Conservation (phyloP, 352 stramenopile genomes). For the Discostella stelligera region DNA sequence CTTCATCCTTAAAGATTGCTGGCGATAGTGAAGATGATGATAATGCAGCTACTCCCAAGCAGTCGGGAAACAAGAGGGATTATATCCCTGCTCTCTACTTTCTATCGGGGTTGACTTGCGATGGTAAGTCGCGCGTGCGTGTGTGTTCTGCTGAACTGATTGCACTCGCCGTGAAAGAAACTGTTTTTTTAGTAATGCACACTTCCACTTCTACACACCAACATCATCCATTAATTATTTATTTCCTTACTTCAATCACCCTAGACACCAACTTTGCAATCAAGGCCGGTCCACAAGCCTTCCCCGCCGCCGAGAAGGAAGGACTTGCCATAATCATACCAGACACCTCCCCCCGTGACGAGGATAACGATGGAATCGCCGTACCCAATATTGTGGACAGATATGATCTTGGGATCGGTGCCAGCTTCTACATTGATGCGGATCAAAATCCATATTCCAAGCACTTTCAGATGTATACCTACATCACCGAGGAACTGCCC, state of each 20-base stretch:
- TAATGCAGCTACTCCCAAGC: not conserved
- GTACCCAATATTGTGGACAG: conserved; percentile 91
- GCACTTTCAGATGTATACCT: conserved; percentile 98
- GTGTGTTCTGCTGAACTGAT: no score
- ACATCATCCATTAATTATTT: conserved; percentile 79
- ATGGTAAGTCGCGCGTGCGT: conserved; percentile 28
- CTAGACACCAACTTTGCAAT: conserved; percentile 90
- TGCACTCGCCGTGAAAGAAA: no score
- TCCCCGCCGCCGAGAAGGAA: conserved; percentile 86
- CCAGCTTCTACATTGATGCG: conserved; percentile 97
- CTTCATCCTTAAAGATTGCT: conserved; percentile 11
- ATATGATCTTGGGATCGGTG: conserved; percentile 95
- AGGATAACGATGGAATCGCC: conserved; percentile 85
- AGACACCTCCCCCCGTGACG: conserved; percentile 92
- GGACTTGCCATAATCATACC: conserved; percentile 93
- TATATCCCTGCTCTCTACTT: conserved; percentile 89
- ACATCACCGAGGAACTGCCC: conserved; percentile 94
- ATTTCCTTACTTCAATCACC: conserved; percentile 71
- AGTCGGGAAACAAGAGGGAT: conserved; percentile 18
- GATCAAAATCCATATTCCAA: conserved; percentile 89
- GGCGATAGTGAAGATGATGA: not conserved
- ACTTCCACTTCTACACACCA: no score
- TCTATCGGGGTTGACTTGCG: conserved; percentile 95
- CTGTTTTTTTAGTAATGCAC: no score
- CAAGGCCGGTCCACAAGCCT: conserved; percentile 80